Base-by-base conservation (phyloP, 257 asterid genomes). In the Linaria vulgaris region DNA sequence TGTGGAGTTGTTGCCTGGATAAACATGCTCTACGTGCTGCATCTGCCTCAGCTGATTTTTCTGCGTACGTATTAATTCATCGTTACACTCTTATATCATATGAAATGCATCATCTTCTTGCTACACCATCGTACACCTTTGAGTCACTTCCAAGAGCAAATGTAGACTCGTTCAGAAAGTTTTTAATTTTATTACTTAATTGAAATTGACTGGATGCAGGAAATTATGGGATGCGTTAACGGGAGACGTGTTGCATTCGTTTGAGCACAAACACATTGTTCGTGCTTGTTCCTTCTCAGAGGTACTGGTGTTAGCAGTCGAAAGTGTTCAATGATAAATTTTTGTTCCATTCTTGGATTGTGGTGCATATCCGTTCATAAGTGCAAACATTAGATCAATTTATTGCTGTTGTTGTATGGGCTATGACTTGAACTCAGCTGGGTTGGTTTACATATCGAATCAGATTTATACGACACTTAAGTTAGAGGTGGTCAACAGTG, bases 241-340 rank as follows among this genome's bases (percentile, higher is more conserved):
- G 54, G 99, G 99, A 59, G 95, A 92, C 66, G 99, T 74, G 60
- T 72, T 92, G 78, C 96, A 89, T 61, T 89, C 99, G 0, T 92
- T 92, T 75, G 96, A 88, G 73, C 99, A 92, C 86, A 92, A 92
- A 79, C 99, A 92, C 80, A 92, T 92, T 50, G 99, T 89, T 64
- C 94, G 99, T 52, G 73, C 99, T 51, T 89, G 99, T 68, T 84
- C 99, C 23, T 92, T 92, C 78, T 89, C 99, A 49, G 96, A 92
- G 96, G 99, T 92, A 72, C 60, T 24, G 10, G n/a, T 24, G n/a
- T 56, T 46, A 11, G n/a, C 17, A 44, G 9, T 23, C 30, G 23
- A 11, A n/a, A 4, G 13, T 22, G 25, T 31, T 61, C 56, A n/a
- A 25, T 15, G 39, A 20, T 11, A 23, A 17, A 7, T 10, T 19